These are phyloP conservation scores for Claviceps sp. DNA, from an alignment of 2,329 filamentous ascomycete species.

Conservation along the genomic window DNA sequence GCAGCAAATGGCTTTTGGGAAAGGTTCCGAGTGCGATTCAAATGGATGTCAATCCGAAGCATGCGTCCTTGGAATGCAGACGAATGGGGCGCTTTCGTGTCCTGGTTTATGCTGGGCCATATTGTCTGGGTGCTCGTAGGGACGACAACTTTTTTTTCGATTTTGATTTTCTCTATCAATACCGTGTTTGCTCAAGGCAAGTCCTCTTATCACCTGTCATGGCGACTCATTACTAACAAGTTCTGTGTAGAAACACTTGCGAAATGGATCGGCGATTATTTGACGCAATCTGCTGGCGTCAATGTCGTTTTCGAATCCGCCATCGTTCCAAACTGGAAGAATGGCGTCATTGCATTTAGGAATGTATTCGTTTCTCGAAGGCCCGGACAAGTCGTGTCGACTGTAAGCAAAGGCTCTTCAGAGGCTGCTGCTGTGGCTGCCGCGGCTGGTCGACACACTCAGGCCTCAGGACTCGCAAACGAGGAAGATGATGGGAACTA, in stretches of 20 bases:
- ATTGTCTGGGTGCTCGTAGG: constrained; percentile 92
- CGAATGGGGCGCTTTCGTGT: constrained; percentile 87
- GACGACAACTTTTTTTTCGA: constrained; percentile 92
- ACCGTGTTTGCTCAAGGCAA: constrained; percentile 88
- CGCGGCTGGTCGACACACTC: constrained; percentile 50
- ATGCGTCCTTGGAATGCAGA: constrained; percentile 89
- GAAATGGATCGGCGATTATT: constrained; percentile 85
- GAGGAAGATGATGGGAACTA: constrained; percentile 80
- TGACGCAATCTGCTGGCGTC: constrained; percentile 84
- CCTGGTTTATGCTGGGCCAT: constrained; percentile 90
- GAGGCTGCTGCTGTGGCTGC: constrained; percentile 78
- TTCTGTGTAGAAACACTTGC: constrained; percentile 66
- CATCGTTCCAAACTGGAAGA: constrained; percentile 90
- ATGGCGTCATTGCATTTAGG: constrained; percentile 89
- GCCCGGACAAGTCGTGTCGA: constrained; percentile 67
- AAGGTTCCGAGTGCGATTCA: constrained; percentile 79
- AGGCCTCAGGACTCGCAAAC: constrained; percentile 18
- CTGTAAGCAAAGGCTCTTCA: constrained; percentile 87
- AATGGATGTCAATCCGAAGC: constrained; percentile 94
- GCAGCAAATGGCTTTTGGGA: constrained; percentile 91
- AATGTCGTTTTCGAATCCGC: constrained; percentile 95
- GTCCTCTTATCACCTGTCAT: constrained; percentile 10
- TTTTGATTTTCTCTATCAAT: constrained; percentile 83
- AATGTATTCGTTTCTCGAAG: constrained; percentile 92
- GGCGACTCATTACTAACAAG: constrained; percentile 8